phyloP scores from a whole-genome alignment of 1,139 yeast genomes.

The Hansenula lynferdii region DNA sequence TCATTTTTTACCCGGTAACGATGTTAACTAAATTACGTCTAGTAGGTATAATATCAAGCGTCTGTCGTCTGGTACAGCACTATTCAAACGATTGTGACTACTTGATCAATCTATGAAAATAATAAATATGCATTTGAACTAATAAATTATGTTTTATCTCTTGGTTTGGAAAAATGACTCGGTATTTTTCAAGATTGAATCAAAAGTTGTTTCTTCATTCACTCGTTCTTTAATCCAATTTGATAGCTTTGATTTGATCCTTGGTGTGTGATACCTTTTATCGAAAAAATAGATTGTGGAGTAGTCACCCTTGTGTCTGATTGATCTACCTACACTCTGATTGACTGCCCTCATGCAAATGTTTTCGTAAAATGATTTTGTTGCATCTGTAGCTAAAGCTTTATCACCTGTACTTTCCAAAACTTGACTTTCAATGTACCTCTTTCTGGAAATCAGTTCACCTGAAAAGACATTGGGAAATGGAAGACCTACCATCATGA shows the following conservation, averaged over 20 bases:
- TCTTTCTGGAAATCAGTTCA: conserved; percentile 70
- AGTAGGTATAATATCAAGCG: too few relatives aligned
- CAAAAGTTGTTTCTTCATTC: conserved; percentile 12
- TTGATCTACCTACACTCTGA: conserved; percentile 92
- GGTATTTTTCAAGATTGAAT: conserved; percentile 15
- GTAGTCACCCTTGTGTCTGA: conserved; percentile 78
- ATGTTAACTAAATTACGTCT: too few relatives aligned
- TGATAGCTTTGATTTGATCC: conserved; percentile 62
- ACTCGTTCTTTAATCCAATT: conserved; percentile 65
- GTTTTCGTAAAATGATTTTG: conserved; percentile 62
- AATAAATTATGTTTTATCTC: too few relatives aligned
- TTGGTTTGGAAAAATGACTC: conserved; percentile 9
- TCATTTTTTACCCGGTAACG: neutral
- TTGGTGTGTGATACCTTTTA: conserved; percentile 43
- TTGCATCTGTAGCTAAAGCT: conserved; percentile 24
- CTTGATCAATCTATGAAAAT: too few relatives aligned
- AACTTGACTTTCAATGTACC: conserved; percentile 51
- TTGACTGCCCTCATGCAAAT: conserved; percentile 90
- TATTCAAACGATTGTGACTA: too few relatives aligned
- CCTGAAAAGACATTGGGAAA: conserved; percentile 85
- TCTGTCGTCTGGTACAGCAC: too few relatives aligned
- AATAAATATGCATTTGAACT: too few relatives aligned
- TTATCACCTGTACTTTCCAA: conserved; percentile 20
- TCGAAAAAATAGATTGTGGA: conserved; percentile 74
- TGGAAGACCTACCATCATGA: conserved; percentile 85